These are phyloP conservation scores for Omphalotus guepiniiformis DNA, from an alignment of 768 basidiomycete genomes.

Conservation along the genomic window DNA sequence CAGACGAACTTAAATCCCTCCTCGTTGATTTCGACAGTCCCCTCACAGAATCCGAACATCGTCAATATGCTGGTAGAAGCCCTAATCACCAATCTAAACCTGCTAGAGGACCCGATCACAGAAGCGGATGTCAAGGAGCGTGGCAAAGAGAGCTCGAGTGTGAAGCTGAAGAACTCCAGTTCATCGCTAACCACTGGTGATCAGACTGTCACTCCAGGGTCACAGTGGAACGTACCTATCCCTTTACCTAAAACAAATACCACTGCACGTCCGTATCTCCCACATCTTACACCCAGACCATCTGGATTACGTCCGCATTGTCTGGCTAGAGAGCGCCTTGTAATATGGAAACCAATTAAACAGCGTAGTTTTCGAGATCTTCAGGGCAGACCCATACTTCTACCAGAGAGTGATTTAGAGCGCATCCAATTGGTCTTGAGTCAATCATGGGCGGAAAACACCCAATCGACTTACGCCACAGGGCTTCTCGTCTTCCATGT, in stretches of 20 bases:
- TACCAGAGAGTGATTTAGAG: slow-evolving; percentile 17
- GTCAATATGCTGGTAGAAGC: neutral
- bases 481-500: slow-evolving; percentile 36
- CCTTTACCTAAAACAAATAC: neutral
- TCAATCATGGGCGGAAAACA: slow-evolving; percentile 25
- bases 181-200: neutral
- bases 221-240: neutral
- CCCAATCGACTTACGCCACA: slow-evolving; percentile 30
- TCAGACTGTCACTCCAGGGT: no score
- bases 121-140: neutral
- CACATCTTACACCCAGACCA: slow-evolving; percentile 11
- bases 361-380: neutral
- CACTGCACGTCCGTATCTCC: slow-evolving; percentile 9
- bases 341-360: slow-evolving; percentile 20
- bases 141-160: neutral
- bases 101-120: neutral
- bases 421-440: slow-evolving; percentile 22
- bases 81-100: neutral
- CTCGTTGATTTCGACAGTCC: slow-evolving; percentile 20
- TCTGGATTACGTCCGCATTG: slow-evolving; percentile 24
- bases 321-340: slow-evolving; percentile 20
- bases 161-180: neutral
- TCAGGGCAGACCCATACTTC: neutral
- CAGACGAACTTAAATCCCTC: slow-evolving; percentile 19
- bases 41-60: neutral